These are phyloP conservation scores for Uromyces viciae-fabae DNA, from an alignment of 1,284 basidiomycete species.

Conservation along the genomic window DNA sequence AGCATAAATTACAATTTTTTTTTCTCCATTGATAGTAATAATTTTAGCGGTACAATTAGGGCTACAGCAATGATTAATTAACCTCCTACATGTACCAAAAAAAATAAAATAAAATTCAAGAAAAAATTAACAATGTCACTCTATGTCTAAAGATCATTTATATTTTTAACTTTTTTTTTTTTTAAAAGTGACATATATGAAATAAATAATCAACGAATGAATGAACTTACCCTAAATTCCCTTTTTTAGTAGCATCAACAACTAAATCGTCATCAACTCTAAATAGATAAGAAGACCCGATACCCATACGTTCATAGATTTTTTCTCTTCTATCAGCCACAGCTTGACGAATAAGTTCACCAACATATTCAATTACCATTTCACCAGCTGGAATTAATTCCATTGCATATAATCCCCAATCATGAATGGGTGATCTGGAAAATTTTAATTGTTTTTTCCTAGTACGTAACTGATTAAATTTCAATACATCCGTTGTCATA, in stretches of 20 bases:
- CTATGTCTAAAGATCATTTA: not conserved
- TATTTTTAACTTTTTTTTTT: not conserved
- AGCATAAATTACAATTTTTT: slow-evolving; percentile 99
- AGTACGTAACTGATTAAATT: slow-evolving; percentile 97
- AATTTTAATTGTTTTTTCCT: slow-evolving; percentile 97
- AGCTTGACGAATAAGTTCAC: slow-evolving; percentile 88
- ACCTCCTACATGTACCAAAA: slow-evolving; percentile 63
- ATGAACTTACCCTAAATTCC: slow-evolving; percentile 74
- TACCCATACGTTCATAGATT: slow-evolving; percentile 89
- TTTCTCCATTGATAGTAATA: slow-evolving; percentile 94
- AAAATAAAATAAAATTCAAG: slow-evolving; percentile 13
- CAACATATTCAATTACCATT: slow-evolving; percentile 99
- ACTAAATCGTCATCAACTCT: slow-evolving; percentile 58
- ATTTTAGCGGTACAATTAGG: slow-evolving; percentile 98
- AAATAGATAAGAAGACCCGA: slow-evolving; percentile 65
- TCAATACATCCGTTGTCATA: slow-evolving; percentile 64
- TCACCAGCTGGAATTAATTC: slow-evolving; percentile 80
- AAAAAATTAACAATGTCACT: slow-evolving; percentile 10
- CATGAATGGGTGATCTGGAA: slow-evolving; percentile 91
- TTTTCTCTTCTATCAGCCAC: slow-evolving; percentile 97
- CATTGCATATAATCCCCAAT: slow-evolving; percentile 57
- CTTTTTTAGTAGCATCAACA: slow-evolving; percentile 97
- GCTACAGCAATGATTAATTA: slow-evolving; percentile 96
- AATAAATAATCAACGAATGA: not conserved
- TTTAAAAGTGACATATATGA: slow-evolving; percentile 34